These are phyloP conservation scores for Arabidopsis hybrid DNA, from an alignment of 441 rosid genomes.

Conservation along the genomic window DNA sequence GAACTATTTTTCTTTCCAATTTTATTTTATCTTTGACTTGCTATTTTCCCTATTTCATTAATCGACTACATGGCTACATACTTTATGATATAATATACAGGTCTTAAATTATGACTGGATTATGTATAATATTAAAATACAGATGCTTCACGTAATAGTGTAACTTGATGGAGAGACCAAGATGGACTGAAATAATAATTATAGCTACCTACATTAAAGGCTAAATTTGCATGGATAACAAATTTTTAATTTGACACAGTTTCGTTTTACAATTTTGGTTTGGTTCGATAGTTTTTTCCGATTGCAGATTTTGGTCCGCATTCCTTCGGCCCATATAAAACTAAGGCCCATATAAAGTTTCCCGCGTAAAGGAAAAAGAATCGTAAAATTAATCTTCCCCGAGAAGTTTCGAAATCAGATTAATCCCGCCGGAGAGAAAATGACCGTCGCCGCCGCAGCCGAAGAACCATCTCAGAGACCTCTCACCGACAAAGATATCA, in stretches of 20 bases:
- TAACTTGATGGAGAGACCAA: too few species aligned
- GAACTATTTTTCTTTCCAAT: neutral
- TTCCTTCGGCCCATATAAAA: neutral
- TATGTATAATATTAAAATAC: too few species aligned
- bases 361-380: conserved; percentile 39
- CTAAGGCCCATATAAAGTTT: conserved; percentile 18
- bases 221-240: too few species aligned
- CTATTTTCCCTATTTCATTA: neutral
- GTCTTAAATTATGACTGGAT: neutral
- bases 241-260: too few species aligned
- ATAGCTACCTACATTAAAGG: too few species aligned
- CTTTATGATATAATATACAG: neutral
- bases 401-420: conserved; percentile 5
- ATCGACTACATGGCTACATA: neutral
- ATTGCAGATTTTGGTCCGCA: too few species aligned
- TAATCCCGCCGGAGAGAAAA: conserved; percentile 34
- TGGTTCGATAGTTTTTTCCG: too few species aligned
- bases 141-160: too few species aligned
- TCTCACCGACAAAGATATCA: conserved; percentile 60
- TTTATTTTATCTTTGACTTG: neutral
- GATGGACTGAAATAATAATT: too few species aligned
- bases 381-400: conserved; percentile 7
- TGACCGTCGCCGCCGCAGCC: conserved; percentile 32
- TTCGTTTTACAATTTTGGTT: too few species aligned
- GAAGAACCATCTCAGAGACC: conserved; percentile 44